Conservation (phyloP, 441 rosid genomes). For the Pelargonium fulgidum region DNA sequence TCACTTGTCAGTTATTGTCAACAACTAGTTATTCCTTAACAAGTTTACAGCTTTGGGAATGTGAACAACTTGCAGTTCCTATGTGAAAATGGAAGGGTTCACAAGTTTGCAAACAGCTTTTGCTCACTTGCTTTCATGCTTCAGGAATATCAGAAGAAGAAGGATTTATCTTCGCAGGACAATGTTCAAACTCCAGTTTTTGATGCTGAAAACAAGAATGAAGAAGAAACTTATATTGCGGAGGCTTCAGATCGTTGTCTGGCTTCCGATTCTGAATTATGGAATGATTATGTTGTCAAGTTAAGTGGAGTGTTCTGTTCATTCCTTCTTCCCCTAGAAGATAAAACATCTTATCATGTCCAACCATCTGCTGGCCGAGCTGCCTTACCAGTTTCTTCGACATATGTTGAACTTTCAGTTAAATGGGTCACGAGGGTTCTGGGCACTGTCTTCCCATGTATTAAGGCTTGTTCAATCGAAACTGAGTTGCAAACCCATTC, state of each 20-base stretch:
- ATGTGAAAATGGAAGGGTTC: constrained; percentile 73
- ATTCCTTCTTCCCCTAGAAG: constrained; percentile 50
- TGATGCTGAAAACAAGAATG: constrained; percentile 25
- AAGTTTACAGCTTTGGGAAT: constrained; percentile 53
- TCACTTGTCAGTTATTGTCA: constrained; percentile 12
- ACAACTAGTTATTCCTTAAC: constrained; percentile 41
- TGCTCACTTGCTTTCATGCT: constrained; percentile 66
- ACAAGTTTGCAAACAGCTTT: constrained; percentile 78
- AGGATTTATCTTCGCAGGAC: constrained; percentile 26
- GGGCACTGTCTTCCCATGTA: constrained; percentile 53
- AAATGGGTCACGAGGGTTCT: constrained; percentile 72
- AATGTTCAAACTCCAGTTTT: constrained; percentile 27
- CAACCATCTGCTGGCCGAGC: constrained; percentile 32
- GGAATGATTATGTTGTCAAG: constrained; percentile 51
- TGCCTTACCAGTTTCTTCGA: constrained; percentile 39
- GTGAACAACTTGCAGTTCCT: constrained; percentile 72
- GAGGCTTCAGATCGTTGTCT: constrained; percentile 29
- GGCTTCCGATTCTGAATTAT: constrained; percentile 36
- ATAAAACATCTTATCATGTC: constrained; percentile 31
- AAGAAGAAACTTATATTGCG: constrained; percentile 18
- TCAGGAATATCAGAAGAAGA: constrained; percentile 45
- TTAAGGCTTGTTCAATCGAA: constrained; percentile 60
- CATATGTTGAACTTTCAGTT: constrained; percentile 61
- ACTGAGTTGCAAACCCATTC: constrained; percentile 52
- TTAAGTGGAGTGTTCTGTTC: constrained; percentile 58